Evolutionary conservation across 768 basidiomycete species (phyloP), one percentile per base, ranked within the genome.

Genomic region (Trametes sanguinea): DNA sequence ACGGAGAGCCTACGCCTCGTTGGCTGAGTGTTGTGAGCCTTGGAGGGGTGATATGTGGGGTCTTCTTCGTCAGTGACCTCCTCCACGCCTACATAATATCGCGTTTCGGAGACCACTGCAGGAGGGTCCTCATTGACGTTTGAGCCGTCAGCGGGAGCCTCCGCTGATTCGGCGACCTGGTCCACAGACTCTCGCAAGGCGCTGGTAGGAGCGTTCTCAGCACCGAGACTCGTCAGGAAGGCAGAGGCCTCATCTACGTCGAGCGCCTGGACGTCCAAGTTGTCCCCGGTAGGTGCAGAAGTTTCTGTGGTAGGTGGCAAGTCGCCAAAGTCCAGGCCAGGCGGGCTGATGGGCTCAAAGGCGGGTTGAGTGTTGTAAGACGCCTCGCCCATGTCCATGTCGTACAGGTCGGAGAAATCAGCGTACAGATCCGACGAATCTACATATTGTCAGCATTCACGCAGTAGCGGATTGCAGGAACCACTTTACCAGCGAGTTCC

Each of bases 311-410:
- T n/a, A 2, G 60, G 43, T 4, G 67, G 67, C 3, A 68, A 52
- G 39, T 62, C 61, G 44, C 67, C 67, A 27, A 68, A 68, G 55
- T 62, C 65, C 5, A 57, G 13, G 27, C 54, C 65, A 4, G 42
- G 55, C 1, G 57, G 43, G 7, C 48, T 51, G 42, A 67, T 46
- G 7, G 68, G 66, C 43, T 67, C 68, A 27, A 60, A 60, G 4
- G 50, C 45, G 17, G 55, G 65, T 7, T 66, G 54, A 16, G 39
- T 9, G 33, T 57, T 35, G 43, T 32, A 50, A 3, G 60, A 30
- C n/a, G 32, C 32, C 1, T 29, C 48, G 2, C n/a, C 22, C 2
- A 40, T 42, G 5, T 40, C 57, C 46, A 63, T 44, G 40, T 55
- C 53, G 40, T 54, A 64, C n/a, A 65, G 32, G 14, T 51, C 51